phyloP scores from a whole-genome alignment of 208 protist species.

The Trypanosomatidae sp. region DNA sequence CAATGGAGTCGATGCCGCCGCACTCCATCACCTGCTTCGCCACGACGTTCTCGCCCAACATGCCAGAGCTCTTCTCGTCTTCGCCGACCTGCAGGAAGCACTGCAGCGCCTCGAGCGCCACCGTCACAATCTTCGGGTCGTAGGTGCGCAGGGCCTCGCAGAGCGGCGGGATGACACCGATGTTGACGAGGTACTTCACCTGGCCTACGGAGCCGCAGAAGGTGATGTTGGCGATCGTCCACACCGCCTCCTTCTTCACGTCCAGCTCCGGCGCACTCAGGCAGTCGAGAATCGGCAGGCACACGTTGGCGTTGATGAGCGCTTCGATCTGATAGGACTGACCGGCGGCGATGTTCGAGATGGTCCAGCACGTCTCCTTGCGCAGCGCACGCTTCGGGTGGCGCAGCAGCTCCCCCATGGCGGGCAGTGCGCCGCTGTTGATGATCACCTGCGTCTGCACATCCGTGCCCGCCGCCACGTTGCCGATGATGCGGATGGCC shows the following conservation, averaged over 20 bases:
- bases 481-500: slow-evolving; percentile 97
- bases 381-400: slow-evolving; percentile 88
- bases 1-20: slow-evolving; percentile 94
- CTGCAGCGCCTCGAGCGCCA: slow-evolving; percentile 97
- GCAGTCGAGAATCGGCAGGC: slow-evolving; percentile 92
- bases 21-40: slow-evolving; percentile 89
- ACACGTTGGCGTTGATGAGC: slow-evolving; percentile 90
- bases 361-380: slow-evolving; percentile 99
- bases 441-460: slow-evolving; percentile 96
- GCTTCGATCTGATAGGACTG: slow-evolving; percentile 94
- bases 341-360: slow-evolving; percentile 99
- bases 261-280: slow-evolving; percentile 92
- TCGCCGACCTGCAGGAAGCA: slow-evolving; percentile 92
- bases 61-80: slow-evolving; percentile 42
- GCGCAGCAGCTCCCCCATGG: slow-evolving; percentile 80
- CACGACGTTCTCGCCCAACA: slow-evolving; percentile 56
- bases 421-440: slow-evolving; percentile 85
- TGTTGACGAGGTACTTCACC: slow-evolving; percentile 89
- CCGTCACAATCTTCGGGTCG: slow-evolving; percentile 93
- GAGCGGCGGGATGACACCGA: slow-evolving; percentile 89
- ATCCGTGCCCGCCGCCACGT: slow-evolving; percentile 98
- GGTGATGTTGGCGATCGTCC: slow-evolving; percentile 97
- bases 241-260: slow-evolving; percentile 98
- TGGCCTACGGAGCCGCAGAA: slow-evolving; percentile 92
- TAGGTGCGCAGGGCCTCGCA: slow-evolving; percentile 89